Evolutionary conservation across 331 rosid species (phyloP).

Genomic region (Cydonia oblonga): DNA sequence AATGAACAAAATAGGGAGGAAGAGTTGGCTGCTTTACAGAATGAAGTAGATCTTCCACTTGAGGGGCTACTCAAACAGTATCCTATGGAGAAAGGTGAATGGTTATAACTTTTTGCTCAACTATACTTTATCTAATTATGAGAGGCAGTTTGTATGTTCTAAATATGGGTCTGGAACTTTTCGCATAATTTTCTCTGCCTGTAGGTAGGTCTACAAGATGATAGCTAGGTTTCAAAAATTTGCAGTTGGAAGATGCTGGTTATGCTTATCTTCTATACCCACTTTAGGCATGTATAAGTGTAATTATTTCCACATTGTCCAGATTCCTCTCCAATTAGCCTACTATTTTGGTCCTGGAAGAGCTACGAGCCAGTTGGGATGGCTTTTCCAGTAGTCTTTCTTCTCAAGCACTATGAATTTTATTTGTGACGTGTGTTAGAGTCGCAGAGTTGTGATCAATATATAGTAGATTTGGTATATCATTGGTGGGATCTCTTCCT

Average conservation of each 20-base stretch:
- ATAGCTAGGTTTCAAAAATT: neutral
- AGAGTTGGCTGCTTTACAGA: slow-evolving; percentile 72
- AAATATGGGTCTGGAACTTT: neutral
- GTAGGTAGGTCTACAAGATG: no score
- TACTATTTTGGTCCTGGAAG: neutral
- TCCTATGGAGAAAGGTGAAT: slow-evolving; percentile 43
- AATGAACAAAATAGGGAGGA: slow-evolving; percentile 71
- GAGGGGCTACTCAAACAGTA: slow-evolving; percentile 80
- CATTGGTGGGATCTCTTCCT: neutral
- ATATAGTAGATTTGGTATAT: neutral
- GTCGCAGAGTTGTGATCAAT: neutral
- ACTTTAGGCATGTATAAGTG: neutral
- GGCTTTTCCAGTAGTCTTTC: neutral
- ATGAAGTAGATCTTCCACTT: slow-evolving; percentile 86
- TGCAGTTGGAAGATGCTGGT: neutral
- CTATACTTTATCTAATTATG: neutral
- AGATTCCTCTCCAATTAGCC: neutral
- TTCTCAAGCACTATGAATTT: neutral
- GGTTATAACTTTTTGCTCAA: neutral
- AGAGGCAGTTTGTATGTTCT: neutral
- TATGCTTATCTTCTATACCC: neutral
- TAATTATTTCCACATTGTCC: neutral
- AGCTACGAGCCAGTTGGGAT: neutral
- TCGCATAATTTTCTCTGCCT: neutral
- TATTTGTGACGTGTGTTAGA: neutral